Percentiles rank a stretch among this genome's conserved stretches.
These are phyloP conservation scores for Zychaea mexicana DNA, from an alignment of 371 early-diverging fungal genomes.

Conservation along the genomic window DNA sequence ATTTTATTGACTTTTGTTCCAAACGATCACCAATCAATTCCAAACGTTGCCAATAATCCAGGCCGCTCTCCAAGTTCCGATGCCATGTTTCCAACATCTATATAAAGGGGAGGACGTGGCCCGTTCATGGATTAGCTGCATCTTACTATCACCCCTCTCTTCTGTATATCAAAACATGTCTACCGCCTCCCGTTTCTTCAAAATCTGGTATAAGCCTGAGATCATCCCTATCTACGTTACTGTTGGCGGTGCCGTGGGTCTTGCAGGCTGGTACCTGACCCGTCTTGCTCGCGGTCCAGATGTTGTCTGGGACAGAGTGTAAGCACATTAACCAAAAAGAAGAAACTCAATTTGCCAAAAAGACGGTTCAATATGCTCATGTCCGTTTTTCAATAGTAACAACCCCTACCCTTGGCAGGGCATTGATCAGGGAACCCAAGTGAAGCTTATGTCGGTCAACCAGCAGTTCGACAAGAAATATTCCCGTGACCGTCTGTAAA, in stretches of 20 bases:
- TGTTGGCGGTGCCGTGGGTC: slow-evolving; percentile 49
- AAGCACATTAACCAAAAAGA: too few species aligned
- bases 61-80: neutral
- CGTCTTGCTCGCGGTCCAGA: slow-evolving; percentile 52
- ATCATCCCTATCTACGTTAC: slow-evolving; percentile 49
- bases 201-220: slow-evolving; percentile 55
- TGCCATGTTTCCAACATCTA: neutral
- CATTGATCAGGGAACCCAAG: slow-evolving; percentile 52
- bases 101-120: slow-evolving; percentile 4
- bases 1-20: slow-evolving; percentile 1
- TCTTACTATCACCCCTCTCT: neutral
- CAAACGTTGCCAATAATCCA: neutral
- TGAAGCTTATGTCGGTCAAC: slow-evolving; percentile 55
- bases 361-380: neutral
- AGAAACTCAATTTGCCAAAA: too few species aligned
- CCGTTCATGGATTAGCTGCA: neutral
- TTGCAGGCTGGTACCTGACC: slow-evolving; percentile 50
- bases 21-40: slow-evolving; percentile 7
- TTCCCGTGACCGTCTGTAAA: slow-evolving; percentile 32
- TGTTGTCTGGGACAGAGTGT: slow-evolving; percentile 52
- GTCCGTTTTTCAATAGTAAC: neutral
- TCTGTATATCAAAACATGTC: slow-evolving; percentile 27
- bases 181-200: slow-evolving; percentile 45
- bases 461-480: slow-evolving; percentile 51
- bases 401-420: slow-evolving; percentile 57